Percentiles rank a stretch among this genome's conserved stretches.
Conservation (phyloP, 2,329 filamentous ascomycete species). For the Neonectria ditissima region DNA sequence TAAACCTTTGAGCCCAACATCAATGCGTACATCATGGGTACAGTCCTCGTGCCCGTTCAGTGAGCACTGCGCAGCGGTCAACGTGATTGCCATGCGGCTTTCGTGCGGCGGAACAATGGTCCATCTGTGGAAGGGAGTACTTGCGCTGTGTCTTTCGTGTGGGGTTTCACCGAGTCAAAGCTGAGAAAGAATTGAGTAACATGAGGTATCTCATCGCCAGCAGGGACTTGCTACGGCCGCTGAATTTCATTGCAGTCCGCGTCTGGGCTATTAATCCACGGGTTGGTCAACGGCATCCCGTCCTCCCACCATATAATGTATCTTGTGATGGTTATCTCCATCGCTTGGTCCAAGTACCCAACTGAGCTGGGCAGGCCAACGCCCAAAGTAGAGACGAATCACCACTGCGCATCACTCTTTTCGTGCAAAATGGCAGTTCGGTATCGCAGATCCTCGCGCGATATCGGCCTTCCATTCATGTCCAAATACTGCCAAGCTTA, state of each 20-base stretch:
- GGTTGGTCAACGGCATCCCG: too few relatives aligned
- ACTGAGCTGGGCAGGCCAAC: too few relatives aligned
- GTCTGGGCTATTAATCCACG: too few relatives aligned
- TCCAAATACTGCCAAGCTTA: neutral
- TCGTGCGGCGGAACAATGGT: neutral
- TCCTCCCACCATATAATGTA: too few relatives aligned
- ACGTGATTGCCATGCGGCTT: neutral
- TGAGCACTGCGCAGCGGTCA: neutral
- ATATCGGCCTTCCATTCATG: neutral
- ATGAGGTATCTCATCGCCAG: neutral
- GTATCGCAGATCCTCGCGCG: neutral
- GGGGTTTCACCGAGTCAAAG: neutral
- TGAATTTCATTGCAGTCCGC: too few relatives aligned
- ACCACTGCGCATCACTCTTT: neutral
- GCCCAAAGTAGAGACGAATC: too few relatives aligned
- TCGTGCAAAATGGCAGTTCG: too few relatives aligned
- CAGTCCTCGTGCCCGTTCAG: neutral
- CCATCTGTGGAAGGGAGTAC: neutral
- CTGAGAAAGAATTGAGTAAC: neutral
- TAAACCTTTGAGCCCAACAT: neutral
- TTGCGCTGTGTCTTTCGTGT: neutral
- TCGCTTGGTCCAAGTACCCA: too few relatives aligned
- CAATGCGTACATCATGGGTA: too few relatives aligned
- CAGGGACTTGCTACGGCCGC: neutral
- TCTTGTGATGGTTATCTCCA: too few relatives aligned